Conservation (phyloP, 345 rosid species). For the Syzygium jambos region DNA sequence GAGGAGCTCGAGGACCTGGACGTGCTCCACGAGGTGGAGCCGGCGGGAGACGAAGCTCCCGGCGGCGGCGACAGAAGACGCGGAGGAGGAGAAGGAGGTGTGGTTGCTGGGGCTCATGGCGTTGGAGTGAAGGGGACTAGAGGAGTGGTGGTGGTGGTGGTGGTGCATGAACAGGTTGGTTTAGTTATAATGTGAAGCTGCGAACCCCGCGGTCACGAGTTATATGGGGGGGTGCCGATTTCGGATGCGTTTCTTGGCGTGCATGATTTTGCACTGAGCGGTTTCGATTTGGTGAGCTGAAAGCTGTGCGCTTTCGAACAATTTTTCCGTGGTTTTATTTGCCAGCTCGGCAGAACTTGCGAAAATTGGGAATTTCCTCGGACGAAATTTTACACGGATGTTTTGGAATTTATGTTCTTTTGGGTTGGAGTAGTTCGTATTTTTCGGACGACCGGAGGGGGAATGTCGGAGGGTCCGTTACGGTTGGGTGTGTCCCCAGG, state of each 20-base stretch:
- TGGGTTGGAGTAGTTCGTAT: not conserved
- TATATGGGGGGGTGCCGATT: not conserved
- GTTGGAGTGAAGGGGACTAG: constrained; percentile 11
- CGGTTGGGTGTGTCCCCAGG: no score
- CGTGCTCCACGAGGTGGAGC: constrained; percentile 30
- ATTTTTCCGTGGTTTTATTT: not conserved
- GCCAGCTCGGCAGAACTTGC: not conserved
- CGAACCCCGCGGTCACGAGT: not conserved
- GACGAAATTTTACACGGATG: not conserved
- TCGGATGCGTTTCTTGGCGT: constrained; percentile 32
- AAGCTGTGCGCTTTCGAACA: not conserved
- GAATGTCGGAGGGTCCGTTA: not conserved
- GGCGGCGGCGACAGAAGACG: not conserved
- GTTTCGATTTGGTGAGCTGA: constrained; percentile 87
- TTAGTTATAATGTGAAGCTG: not conserved
- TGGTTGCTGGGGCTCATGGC: constrained; percentile 32
- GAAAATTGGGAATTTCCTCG: not conserved
- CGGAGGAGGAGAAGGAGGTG: constrained; percentile 22
- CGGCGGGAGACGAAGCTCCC: constrained; percentile 5
- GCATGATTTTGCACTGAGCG: constrained; percentile 33
- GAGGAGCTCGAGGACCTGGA: constrained; percentile 42
- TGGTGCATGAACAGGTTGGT: not conserved
- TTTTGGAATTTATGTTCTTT: not conserved
- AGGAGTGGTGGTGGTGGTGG: not conserved
- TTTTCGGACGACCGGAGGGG: not conserved